Percentiles rank a stretch among this genome's conserved stretches.
phyloP scores from a whole-genome alignment of 208 protist species.

The Leishmania lainsoni region DNA sequence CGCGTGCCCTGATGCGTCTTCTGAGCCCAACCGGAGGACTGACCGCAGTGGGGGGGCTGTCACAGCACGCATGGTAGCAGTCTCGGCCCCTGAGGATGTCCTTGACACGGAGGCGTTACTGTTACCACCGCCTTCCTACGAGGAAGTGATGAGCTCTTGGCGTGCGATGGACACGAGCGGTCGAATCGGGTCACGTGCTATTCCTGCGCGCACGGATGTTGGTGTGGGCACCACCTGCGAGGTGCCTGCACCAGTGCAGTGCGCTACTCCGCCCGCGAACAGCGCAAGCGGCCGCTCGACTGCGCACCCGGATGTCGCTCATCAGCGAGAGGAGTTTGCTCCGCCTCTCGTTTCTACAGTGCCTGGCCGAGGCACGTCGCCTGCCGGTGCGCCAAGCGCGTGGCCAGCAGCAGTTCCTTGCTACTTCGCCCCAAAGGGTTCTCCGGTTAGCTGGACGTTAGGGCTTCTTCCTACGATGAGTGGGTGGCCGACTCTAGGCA shows the following conservation, averaged over 20 bases:
- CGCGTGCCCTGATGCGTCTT: neutral
- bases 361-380: too few species aligned
- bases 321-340: neutral
- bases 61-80: neutral
- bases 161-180: neutral
- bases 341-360: neutral
- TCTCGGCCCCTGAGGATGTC: neutral
- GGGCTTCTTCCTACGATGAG: neutral
- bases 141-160: conserved; percentile 16
- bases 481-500: neutral
- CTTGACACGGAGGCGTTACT: neutral
- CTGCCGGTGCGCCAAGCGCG: neutral
- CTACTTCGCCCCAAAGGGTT: neutral
- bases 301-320: neutral
- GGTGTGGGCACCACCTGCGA: conserved; percentile 19
- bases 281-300: neutral
- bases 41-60: neutral
- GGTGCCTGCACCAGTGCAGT: neutral
- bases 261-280: neutral
- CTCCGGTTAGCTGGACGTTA: neutral
- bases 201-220: conserved; percentile 2
- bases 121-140: conserved; percentile 19
- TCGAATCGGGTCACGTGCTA: neutral
- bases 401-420: neutral
- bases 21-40: neutral